Evolutionary conservation across 2,329 filamentous ascomycete genomes (phyloP), one percentile per base, ranked within the genome.

Genomic region (Aspergillus ustus): DNA sequence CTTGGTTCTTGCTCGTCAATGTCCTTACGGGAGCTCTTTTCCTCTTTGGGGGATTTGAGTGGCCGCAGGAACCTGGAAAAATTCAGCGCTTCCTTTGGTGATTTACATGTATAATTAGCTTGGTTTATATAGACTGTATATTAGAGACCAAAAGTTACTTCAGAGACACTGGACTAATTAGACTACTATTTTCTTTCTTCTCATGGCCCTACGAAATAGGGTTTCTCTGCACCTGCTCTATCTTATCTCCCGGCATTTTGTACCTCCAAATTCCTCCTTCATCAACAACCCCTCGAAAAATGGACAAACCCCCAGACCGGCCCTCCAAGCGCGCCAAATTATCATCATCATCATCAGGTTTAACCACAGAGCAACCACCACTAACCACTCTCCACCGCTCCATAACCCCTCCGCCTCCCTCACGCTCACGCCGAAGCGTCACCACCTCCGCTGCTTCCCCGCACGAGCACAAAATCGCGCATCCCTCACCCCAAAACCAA

Each of bases 71-170:
- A 60, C 68, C 68, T n/a, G 67, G 68, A 1, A 67, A 63, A 77
- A 81, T 67, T 87, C 89, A 79, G 90, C 91, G 81, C 84, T 90
- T 84, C 89, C 90, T 67, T 90, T 82, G 64, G 82, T 89, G 66
- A 91, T 56, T 49, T 46, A 59, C 45, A 22, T 48, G 28, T 34
- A 49, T 57, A 31, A 8, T 20, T 53, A 22, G 25, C 25, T 20
- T 49, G 34, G 44, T 15, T 45, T 58, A 52, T 57, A 44, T 62
- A 59, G 40, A 57, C 9, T 57, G 54, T 60, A 61, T 44, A 55
- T 52, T 57, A 58, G 48, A 49, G 7, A n/a, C 29, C 28, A 44
- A 20, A 46, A 15, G 2, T 40, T 15, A 40, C 34, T 15, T 15
- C 15, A 13, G 2, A 40, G 34, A 40, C 4, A 15, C 34, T 13